phyloP scores from a whole-genome alignment of 495 filamentous ascomycete species.

The Talaromyces liani region DNA sequence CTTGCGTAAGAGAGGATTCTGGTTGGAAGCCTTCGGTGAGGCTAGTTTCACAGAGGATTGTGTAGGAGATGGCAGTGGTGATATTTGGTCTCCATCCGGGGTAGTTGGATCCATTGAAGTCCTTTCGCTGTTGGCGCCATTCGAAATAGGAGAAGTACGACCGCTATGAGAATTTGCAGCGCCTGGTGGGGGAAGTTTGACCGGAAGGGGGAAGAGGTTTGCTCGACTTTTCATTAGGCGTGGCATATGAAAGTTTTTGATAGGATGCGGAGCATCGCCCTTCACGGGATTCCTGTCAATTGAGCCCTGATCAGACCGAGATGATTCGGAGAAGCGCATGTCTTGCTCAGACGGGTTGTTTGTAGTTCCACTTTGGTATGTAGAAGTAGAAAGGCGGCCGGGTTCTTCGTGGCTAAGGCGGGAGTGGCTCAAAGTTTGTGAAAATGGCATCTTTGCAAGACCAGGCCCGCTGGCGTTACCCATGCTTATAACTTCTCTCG shows the following conservation, averaged over 20 bases:
- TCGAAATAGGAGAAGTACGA: slow-evolving; percentile 11
- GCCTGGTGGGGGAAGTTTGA: slow-evolving; percentile 42
- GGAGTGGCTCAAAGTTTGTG: slow-evolving; percentile 15
- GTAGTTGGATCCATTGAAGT: slow-evolving; percentile 16
- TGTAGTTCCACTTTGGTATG: slow-evolving; percentile 50
- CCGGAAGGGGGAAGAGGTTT: slow-evolving; percentile 81
- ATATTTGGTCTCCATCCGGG: slow-evolving; percentile 32
- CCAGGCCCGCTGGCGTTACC: slow-evolving; percentile 1
- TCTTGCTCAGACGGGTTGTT: slow-evolving; percentile 60
- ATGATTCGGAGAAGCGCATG: slow-evolving; percentile 80
- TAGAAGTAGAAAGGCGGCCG: slow-evolving; percentile 47
- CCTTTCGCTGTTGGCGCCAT: slow-evolving; percentile 9
- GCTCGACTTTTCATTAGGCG: slow-evolving; percentile 75
- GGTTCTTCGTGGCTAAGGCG: slow-evolving; percentile 62
- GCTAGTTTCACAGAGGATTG: slow-evolving; percentile 41
- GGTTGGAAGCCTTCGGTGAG: slow-evolving; percentile 19
- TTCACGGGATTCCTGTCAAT: slow-evolving; percentile 64
- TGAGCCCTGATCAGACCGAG: slow-evolving; percentile 79
- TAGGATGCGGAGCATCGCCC: slow-evolving; percentile 51
- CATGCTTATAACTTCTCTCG: neutral
- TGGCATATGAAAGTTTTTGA: slow-evolving; percentile 72
- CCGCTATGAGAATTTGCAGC: neutral
- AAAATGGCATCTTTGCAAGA: neutral
- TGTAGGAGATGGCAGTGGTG: slow-evolving; percentile 50
- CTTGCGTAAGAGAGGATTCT: slow-evolving; percentile 44